Base-by-base conservation (phyloP, 1,284 basidiomycete genomes). In the Melanopsichium pennsylvanicum region DNA sequence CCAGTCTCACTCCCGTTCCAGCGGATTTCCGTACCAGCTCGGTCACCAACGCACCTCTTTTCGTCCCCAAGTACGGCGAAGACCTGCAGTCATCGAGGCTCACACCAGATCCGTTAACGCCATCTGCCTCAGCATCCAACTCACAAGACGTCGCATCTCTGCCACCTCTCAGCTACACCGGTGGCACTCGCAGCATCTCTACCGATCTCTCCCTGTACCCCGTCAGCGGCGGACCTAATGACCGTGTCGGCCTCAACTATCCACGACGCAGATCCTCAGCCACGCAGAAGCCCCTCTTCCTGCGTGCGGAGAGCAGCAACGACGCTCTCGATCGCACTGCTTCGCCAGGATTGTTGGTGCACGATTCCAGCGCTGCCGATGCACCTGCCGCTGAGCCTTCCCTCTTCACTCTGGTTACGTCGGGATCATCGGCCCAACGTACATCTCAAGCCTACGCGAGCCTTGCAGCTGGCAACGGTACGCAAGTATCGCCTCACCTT, bases 41-140 rank as follows among this genome's bases (percentile, higher is more conserved):
- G 7, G 55, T 74, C 35, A 74, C 74, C 13, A 72, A 76, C 41
- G 74, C 74, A 13, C 74, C 74, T 3, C 35, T 76, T 15, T 52
- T 72, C 15, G 74, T 72, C 4, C 44, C 74, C n/a, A 72, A 74
- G 32, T 56, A 55, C 34, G 52, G 45, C 3, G 66, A 59, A 7
- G 59, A 64, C 13, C 11, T 22, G 34, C 48, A 37, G 5, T 35
- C 48, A 0, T n/a, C 42, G 2, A 33, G 51, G 23, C 41, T 50
- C 27, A 50, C 51, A 23, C 59, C 47, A 10, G 59, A 62, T 23
- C 22, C 40, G 4, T n/a, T 40, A 2, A 26, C 29, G 25, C 27
- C 32, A 4, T 31, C 56, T 12, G 29, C 27, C 35, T 43, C 40
- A 9, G 18, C 39, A 3, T 40, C 42, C 5, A 35, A 32, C 9